Evolutionary conservation across 257 asterid species (phyloP), one percentile per base, ranked within the genome.

Genomic region (Solanum pennellii): DNA sequence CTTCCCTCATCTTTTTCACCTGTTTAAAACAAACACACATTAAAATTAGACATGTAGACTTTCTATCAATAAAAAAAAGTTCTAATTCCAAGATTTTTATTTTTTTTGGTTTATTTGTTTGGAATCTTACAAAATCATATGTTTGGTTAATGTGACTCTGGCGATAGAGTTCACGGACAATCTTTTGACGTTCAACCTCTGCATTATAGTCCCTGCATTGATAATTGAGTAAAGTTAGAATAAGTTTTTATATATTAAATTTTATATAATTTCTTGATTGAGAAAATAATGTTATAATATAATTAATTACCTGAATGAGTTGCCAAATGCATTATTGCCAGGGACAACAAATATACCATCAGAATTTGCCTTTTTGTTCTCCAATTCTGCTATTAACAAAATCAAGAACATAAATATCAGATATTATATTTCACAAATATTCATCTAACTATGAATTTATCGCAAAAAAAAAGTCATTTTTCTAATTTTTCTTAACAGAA

Each of bases 1-100:
- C 85, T 33, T 88, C 92, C 20, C 90, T 90, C 92, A 86, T 91
- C 35, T 27, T 56, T 86, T 76, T 90, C 79, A 86, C 92, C 94
- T 92, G 72, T 23, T 79, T 29, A 1, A 71, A 31, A 31, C 31
- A 71, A 9, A 71, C 3, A 12, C 1, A 14, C 77, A 37, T 71
- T 18, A 33, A 16, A 69, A 71, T 8, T 7, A 56, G 4, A 33
- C 5, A 33, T 33, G 35, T 33, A 33, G 35, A 33, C 35, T 33
- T 33, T 3, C 35, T 33, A 33, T 33, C 35, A 33, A 33, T 33
- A 33, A 33, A 33, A 3, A 33, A 33, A 33, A 33, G 35, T 12
- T 52, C 4, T 52, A 52, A 52, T 18, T 18, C 62, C n/a, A 52
- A 18, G 66, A 59, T 20, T 41, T 8, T 45, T 20, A 6, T 13